Evolutionary conservation across 2,329 filamentous ascomycete genomes (phyloP), one percentile per base, ranked within the genome.

Genomic region (Leptographium flavum): DNA sequence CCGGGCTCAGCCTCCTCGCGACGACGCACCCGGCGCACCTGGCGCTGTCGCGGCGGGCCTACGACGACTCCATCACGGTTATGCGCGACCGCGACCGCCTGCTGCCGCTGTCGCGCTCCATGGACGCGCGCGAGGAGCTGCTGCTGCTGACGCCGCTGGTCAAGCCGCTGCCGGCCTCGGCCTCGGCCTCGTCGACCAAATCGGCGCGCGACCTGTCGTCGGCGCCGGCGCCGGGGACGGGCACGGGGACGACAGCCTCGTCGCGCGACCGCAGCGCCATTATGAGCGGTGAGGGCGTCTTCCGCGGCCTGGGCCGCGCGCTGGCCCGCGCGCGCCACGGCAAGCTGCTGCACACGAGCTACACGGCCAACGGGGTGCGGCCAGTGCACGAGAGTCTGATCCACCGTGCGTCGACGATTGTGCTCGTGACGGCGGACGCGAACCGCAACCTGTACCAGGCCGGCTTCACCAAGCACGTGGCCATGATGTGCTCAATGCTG

Each of bases 301-400:
- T 96, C 55, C 74, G 87, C 54, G 87, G 94, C 58, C 72, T 96
- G 22, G 90, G 90, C 1, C 77, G 86, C 54, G 86, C 85, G 7
- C 67, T 96, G n/a, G 88, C 90, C 11, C 74, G 90, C 43, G 83
- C 87, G 52, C 73, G 88, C 21, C 87, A 84, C 53, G 87, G 88
- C 19, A 85, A 92, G 56, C 76, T 95, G 6, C 67, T 95, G 15
- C 87, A 96, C 60, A 94, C 90, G 1, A 95, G 88, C 13, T 96
- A 96, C 58, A 95, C 90, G 0, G 85, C 87, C 1, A 94, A 94
- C 54, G 88, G 88, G 14, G 81, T 96, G 3, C 74, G 88, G 32
- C 88, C 88, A 60, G 84, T 94, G 1, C 90, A 96, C 58, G 90
- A 96, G 56, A 92, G 90, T 50, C 70, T 95, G 17, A 93, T 95